Percentiles rank a stretch among this genome's conserved stretches.
Conservation (phyloP, 2,329 filamentous ascomycete genomes). For the Colletotrichum tamarilloi region DNA sequence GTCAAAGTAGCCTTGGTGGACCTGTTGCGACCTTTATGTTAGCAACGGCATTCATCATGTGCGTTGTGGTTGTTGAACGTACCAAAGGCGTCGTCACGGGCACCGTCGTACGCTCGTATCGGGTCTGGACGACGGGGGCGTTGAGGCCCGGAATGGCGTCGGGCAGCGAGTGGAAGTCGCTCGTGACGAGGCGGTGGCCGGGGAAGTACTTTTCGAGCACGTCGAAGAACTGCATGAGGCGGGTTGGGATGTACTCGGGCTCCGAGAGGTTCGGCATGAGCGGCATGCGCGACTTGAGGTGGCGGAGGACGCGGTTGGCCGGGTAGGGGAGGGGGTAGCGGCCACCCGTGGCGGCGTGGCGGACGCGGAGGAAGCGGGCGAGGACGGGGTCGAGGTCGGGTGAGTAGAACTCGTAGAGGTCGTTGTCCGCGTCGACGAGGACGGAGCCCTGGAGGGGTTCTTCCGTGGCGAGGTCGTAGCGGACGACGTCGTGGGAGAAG, state of each 20-base stretch:
- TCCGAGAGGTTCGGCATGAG: slow-evolving; percentile 80
- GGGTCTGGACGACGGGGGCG: slow-evolving; percentile 94
- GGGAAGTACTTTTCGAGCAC: slow-evolving; percentile 90
- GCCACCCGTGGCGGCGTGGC: slow-evolving; percentile 78
- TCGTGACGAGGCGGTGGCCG: slow-evolving; percentile 86
- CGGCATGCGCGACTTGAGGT: slow-evolving; percentile 72
- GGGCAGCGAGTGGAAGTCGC: slow-evolving; percentile 89
- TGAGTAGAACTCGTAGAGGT: slow-evolving; percentile 95
- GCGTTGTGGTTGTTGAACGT: slow-evolving; percentile 48
- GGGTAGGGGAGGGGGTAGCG: slow-evolving; percentile 73
- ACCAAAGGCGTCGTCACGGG: slow-evolving; percentile 92
- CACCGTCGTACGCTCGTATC: slow-evolving; percentile 87
- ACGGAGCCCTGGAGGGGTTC: slow-evolving; percentile 89
- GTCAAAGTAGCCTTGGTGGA: slow-evolving; percentile 98
- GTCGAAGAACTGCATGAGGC: slow-evolving; percentile 97
- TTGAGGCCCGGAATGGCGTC: slow-evolving; percentile 87
- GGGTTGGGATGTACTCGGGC: slow-evolving; percentile 94
- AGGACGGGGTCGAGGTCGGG: slow-evolving; percentile 84
- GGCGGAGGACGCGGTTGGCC: slow-evolving; percentile 65
- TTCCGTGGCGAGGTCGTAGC: slow-evolving; percentile 86
- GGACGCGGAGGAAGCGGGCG: slow-evolving; percentile 84
- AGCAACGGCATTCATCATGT: not conserved
- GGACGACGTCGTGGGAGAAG: slow-evolving; percentile 93
- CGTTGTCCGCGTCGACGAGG: slow-evolving; percentile 84
- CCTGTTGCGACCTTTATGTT: slow-evolving; percentile 58